Conservation (phyloP, 2,329 filamentous ascomycete genomes). For the Colletotrichum destructivum region DNA sequence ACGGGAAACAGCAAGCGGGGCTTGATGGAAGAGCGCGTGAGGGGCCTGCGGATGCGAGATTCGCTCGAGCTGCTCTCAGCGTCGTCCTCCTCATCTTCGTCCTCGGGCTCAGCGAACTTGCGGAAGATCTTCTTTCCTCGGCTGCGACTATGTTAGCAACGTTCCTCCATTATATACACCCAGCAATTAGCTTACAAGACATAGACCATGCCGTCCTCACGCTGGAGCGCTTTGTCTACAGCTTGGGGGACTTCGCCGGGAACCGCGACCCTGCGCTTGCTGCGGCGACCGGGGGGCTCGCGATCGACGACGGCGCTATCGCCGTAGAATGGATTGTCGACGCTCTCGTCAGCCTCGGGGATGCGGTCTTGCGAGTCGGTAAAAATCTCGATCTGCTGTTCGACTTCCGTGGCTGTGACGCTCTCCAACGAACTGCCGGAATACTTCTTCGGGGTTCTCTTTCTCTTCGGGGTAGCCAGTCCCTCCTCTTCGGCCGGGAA, state of each 20-base stretch:
- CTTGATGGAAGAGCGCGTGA: conserved; percentile 79
- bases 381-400: conserved; percentile 78
- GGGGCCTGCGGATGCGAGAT: conserved; percentile 56
- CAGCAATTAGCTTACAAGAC: conserved; percentile 78
- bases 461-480: conserved; percentile 73
- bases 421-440: conserved; percentile 69
- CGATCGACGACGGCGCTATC: conserved; percentile 55
- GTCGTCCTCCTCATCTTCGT: conserved; percentile 53
- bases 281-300: conserved; percentile 63
- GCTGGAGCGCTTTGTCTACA: conserved; percentile 74
- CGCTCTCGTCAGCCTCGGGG: conserved; percentile 75
- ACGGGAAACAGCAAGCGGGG: conserved; percentile 80
- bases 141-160: conserved; percentile 58
- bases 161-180: conserved; percentile 32
- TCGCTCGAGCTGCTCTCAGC: conserved; percentile 47
- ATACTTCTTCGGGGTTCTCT: conserved; percentile 69
- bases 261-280: conserved; percentile 69
- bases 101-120: conserved; percentile 68
- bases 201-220: conserved; percentile 81
- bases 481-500: conserved; percentile 72
- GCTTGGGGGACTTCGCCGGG: conserved; percentile 71
- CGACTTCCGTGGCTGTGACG: conserved; percentile 70
- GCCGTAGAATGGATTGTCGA: conserved; percentile 81
- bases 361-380: conserved; percentile 86
- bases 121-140: conserved; percentile 86